Evolutionary conservation across 257 asterid species (phyloP).

Genomic region (Solanum lycopersicoides): DNA sequence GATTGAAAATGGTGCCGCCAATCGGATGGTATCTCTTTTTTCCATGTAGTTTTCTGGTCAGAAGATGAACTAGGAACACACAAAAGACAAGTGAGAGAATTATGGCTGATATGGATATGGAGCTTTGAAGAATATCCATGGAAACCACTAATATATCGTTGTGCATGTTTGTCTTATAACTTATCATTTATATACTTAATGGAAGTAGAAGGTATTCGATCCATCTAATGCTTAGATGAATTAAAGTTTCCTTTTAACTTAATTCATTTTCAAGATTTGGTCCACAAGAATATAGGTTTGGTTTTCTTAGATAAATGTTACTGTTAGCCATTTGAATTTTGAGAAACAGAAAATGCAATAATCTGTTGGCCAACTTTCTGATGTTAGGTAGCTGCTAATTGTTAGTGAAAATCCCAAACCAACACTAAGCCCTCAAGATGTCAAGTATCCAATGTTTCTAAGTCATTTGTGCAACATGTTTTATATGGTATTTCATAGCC

Average conservation of each 20-base stretch:
- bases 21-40: constrained; percentile 47
- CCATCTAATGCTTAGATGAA: too few species aligned
- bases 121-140: constrained; percentile 4
- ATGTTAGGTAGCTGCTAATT: too few species aligned
- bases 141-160: not conserved
- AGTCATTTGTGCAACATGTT: too few species aligned
- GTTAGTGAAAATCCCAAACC: too few species aligned
- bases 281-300: not conserved
- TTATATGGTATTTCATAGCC: too few species aligned
- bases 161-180: not conserved
- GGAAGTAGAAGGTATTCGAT: too few species aligned
- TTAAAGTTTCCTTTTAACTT: not conserved
- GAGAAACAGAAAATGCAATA: too few species aligned
- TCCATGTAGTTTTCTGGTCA: not conserved
- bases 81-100: constrained; percentile 7
- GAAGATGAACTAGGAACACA: not conserved
- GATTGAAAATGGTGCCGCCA: constrained; percentile 45
- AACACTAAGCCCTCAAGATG: too few species aligned
- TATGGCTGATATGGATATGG: constrained; percentile 1
- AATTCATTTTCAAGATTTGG: not conserved
- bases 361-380: too few species aligned
- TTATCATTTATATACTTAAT: too few species aligned
- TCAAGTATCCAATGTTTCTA: too few species aligned
- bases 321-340: too few species aligned
- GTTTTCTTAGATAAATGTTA: not conserved